A percentile compares a stretch with the other conserved stretches of the same genome.
These are phyloP conservation scores for Drechslerella coelobrocha DNA, from an alignment of 2,329 filamentous ascomycete genomes.

Conservation along the genomic window DNA sequence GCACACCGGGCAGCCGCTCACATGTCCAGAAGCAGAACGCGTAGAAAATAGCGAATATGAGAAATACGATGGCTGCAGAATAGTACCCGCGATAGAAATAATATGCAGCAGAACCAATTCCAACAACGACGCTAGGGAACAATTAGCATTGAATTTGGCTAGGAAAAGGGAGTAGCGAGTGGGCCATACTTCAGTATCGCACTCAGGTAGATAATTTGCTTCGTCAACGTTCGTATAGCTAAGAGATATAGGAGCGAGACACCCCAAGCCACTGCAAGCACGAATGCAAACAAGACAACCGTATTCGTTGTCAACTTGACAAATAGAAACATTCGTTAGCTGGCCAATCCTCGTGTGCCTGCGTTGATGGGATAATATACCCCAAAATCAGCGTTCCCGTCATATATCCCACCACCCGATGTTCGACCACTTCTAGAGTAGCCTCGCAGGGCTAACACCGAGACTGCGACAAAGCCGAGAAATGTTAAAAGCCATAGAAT, in stretches of 20 bases:
- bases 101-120: slow-evolving; percentile 83
- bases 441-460: slow-evolving; percentile 75
- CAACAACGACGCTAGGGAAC: slow-evolving; percentile 69
- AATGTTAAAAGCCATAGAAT: slow-evolving; percentile 76
- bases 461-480: slow-evolving; percentile 77
- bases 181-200: slow-evolving; percentile 73
- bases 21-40: slow-evolving; percentile 85
- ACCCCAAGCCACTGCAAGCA: slow-evolving; percentile 74
- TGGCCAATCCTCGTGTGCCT: not conserved
- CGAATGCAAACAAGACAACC: slow-evolving; percentile 81
- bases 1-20: slow-evolving; percentile 1
- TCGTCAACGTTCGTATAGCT: slow-evolving; percentile 77
- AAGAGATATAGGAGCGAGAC: slow-evolving; percentile 80
- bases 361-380: slow-evolving; percentile 1
- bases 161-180: not conserved
- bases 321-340: not conserved
- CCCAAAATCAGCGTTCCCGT: slow-evolving; percentile 38
- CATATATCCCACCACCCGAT: slow-evolving; percentile 30
- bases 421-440: slow-evolving; percentile 64
- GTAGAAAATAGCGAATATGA: slow-evolving; percentile 80
- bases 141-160: slow-evolving; percentile 4
- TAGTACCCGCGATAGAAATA: slow-evolving; percentile 68
- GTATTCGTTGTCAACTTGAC: slow-evolving; percentile 71
- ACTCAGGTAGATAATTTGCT: slow-evolving; percentile 90
- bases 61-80: slow-evolving; percentile 84